These are phyloP conservation scores for Paraleonurus japonicus DNA, from an alignment of 257 asterid species.

Conservation along the genomic window DNA sequence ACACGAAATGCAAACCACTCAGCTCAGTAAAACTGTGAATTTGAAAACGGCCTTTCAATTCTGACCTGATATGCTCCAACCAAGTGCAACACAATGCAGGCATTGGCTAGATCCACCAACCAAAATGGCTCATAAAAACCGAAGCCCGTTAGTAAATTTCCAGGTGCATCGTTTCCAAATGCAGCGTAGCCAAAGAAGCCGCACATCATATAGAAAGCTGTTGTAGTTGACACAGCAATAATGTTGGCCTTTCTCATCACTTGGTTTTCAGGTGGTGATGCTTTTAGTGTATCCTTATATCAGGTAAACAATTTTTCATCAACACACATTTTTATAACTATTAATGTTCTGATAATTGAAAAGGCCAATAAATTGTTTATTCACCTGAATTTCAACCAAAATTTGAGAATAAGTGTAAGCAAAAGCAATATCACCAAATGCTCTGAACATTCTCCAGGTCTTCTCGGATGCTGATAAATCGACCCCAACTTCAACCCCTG, in stretches of 20 bases:
- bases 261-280: conserved; percentile 50
- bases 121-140: conserved; percentile 65
- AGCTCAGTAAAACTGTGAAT: too few species aligned
- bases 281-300: conserved; percentile 48
- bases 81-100: conserved; percentile 53
- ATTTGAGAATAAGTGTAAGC: conserved; percentile 67
- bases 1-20: too few species aligned
- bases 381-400: conserved; percentile 68
- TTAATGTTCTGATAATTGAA: background rate
- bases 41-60: too few species aligned
- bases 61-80: conserved; percentile 64
- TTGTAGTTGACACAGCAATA: conserved; percentile 40
- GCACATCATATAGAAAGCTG: conserved; percentile 61
- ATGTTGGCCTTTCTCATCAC: conserved; percentile 59
- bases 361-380: background rate
- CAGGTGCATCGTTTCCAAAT: conserved; percentile 57
- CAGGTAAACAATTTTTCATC: background rate
- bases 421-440: conserved; percentile 71
- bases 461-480: conserved; percentile 53
- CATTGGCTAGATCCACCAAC: conserved; percentile 60
- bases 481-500: conserved; percentile 51
- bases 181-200: conserved; percentile 69
- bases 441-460: conserved; percentile 66
- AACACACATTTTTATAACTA: background rate
- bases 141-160: conserved; percentile 59